Base-by-base conservation (phyloP, 139 green algal genomes). In the Chlorokybus atmophyticus region DNA sequence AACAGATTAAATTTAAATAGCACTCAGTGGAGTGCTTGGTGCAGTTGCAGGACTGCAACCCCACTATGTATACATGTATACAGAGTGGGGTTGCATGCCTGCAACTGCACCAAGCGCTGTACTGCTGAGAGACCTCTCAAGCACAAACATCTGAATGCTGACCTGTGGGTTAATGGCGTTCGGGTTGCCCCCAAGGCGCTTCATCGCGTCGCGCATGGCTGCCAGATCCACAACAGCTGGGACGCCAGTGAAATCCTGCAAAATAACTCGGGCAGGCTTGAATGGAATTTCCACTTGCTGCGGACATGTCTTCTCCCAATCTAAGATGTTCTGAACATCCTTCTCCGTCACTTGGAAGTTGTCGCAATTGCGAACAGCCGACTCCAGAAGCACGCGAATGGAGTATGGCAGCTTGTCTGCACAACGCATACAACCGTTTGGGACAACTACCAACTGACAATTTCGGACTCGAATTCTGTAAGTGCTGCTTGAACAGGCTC, bases 231-330 rank as follows among this genome's bases (percentile, higher is more conserved):
- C 66, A 1, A 75, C 66, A 6, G 55, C 63, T 26, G 66, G 66
- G 17, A 75, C 66, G 32, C 66, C 66, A 0, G 66, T 75, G 21
- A 75, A 75, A 32, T 75, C 66, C 63, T 72, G 64, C 47, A 74
- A 32, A 21, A 74, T 52, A 14, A 74, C 66, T 21, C 66, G 66
- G 2, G 66, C 66, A 21, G 66, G 66, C 25, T 65, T 74, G 51
- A 74, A 74, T 4, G 60, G 51, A 51, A 74, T 70, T 40, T 74
- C 66, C 50, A 71, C 63, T 64, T 68, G 57, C 57, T 71, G 57
- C 30, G 63, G 57, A 19, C 50, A 28, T 30, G 63, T 71, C 59
- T 66, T 68, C 42, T 71, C 57, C 63, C 63, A 71, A 29, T 71
- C 57, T 19, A 71, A 19, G 10, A 71, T 71, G 27, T 66, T 71